Evolutionary conservation across 257 asterid genomes (phyloP).

Genomic region (Solanum piurae): DNA sequence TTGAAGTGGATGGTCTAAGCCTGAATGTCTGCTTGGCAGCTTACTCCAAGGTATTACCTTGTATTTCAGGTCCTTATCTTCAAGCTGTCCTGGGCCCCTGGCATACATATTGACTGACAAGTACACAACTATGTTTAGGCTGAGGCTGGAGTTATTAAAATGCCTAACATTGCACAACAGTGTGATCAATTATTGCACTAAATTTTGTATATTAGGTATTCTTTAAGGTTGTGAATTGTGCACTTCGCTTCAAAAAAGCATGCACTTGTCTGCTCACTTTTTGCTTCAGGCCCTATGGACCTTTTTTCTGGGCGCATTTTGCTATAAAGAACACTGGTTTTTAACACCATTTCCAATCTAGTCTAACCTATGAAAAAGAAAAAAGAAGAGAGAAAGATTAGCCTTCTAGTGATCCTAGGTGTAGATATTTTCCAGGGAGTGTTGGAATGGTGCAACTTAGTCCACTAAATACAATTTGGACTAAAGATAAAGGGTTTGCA

Average conservation of each 20-base stretch:
- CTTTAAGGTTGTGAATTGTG: neutral
- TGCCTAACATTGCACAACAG: neutral
- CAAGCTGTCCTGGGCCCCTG: neutral
- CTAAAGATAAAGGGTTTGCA: neutral
- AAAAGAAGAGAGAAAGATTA: neutral
- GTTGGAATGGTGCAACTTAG: neutral
- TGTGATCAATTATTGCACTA: neutral
- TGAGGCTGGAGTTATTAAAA: neutral
- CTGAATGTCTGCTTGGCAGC: conserved; percentile 56
- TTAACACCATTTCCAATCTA: neutral
- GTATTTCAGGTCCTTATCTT: neutral
- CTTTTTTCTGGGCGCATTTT: neutral
- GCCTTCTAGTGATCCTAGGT: neutral
- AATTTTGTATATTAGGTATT: neutral
- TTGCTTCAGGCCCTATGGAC: neutral
- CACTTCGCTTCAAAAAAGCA: neutral
- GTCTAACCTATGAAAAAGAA: neutral
- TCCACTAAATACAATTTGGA: neutral
- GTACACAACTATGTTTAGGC: neutral
- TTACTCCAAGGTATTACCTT: conserved; percentile 53
- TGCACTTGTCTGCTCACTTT: neutral
- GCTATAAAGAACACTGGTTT: neutral
- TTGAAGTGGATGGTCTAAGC: conserved; percentile 74
- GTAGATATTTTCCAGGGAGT: neutral
- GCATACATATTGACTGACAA: neutral